A percentile compares a stretch with the other conserved stretches of the same genome.
phyloP scores from a whole-genome alignment of 2,329 filamentous ascomycete species.

The Fusarium sp. region DNA sequence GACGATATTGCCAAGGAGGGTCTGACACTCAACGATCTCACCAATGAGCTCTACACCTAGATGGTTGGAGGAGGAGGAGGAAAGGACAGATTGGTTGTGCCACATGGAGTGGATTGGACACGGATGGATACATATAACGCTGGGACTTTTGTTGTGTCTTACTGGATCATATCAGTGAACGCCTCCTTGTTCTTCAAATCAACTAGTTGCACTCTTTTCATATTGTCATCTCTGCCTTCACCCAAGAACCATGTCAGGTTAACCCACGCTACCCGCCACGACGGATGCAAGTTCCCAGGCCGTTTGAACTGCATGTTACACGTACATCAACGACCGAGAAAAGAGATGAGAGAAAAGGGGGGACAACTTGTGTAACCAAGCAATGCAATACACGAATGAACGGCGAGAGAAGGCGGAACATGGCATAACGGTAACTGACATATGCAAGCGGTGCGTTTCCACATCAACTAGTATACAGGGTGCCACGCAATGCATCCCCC shows the following conservation, averaged over 20 bases:
- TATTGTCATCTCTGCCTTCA: neutral
- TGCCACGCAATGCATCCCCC: conserved; percentile 16
- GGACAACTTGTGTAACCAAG: neutral
- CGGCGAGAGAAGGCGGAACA: neutral
- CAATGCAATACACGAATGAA: neutral
- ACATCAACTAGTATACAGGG: conserved; percentile 34
- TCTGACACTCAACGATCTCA: conserved; percentile 77
- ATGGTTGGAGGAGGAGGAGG: conserved; percentile 32
- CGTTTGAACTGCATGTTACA: neutral
- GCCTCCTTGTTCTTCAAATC: neutral
- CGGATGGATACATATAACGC: neutral
- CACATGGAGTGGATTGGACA: neutral
- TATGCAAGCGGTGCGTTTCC: conserved; percentile 30
- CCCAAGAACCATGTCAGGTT: neutral
- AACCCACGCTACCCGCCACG: neutral
- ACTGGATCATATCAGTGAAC: neutral
- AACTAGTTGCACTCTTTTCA: neutral
- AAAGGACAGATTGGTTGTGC: neutral
- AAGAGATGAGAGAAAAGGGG: conserved; percentile 3
- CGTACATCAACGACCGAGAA: neutral
- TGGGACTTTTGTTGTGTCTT: neutral
- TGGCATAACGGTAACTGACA: conserved; percentile 13
- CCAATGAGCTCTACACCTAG: conserved; percentile 78
- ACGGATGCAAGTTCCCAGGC: conserved; percentile 3
- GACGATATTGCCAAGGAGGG: conserved; percentile 90